Base-by-base conservation (phyloP, 768 basidiomycete species). In the Pholiota microspora region DNA sequence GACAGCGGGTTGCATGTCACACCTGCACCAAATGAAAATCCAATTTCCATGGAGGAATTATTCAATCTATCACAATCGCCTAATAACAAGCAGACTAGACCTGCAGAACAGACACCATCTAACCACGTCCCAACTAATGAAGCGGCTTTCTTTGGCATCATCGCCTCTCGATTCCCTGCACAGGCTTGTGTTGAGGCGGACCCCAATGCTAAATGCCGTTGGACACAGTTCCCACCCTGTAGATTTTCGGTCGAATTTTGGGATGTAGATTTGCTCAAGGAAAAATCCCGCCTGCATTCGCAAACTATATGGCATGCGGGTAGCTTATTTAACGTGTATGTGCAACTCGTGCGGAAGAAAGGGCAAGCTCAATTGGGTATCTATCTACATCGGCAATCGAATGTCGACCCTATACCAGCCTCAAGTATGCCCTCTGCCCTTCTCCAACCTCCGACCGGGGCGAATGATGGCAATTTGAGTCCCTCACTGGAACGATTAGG, bases 241-340 rank as follows among this genome's bases (percentile, higher is more conserved):
- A 82, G 94, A 18, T 92, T 96, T 65, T 82, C 83, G 7, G 90
- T 93, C 49, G 94, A 96, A 69, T 96, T 96, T 66, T 95, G 90
- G 88, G 88, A 89, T 62, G 79, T 93, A 16, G 86, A 89, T 56
- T 71, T 77, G 29, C 77, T 97, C 34, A 87, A 85, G 54, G 94
- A 96, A 72, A 96, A 94, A 71, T 83, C 84, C 48, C 78, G 92
- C 13, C 69, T 91, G 48, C 85, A 95, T 67, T 92, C 89, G 7
- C 83, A 85, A 51, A 97, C 94, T 2, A 78, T 95, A 50, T 94
- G 91, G 83, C 91, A 94, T 65, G 93, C 89, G 2, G 94, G 94
- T 7, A 92, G 83, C 62, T 73, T 91, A 63, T 94, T 86, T 76
- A 93, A 93, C 59, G 84, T 93, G 1, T 96, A 95, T 63, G 86